Base-by-base conservation (phyloP, 495 filamentous ascomycete species). In the Achaetomiella virescens region DNA sequence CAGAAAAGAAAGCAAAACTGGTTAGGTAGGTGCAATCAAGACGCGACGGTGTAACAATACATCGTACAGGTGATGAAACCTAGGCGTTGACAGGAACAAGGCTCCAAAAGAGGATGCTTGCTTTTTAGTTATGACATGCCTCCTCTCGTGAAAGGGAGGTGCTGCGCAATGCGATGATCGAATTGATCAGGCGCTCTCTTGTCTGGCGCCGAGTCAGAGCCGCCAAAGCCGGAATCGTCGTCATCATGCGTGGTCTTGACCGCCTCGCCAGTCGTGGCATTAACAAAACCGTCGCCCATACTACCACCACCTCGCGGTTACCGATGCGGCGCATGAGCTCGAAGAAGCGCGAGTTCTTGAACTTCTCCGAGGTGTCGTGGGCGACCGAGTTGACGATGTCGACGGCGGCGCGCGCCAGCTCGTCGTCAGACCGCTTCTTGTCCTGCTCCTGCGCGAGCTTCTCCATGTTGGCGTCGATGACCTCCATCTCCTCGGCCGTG, bases 261-360 rank as follows among this genome's bases (percentile, higher is more conserved):
- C 14, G 47, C 17, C 22, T 66, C 66, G 29, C 67, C 67, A 0
- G 69, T 66, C 0, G 46, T 42, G 24, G 61, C 48, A 4, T 75
- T 64, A 8, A 78, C 70, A 6, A 78, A 60, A 48, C 64, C 53
- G 33, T 71, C 65, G 31, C 68, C 70, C n/a, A n/a, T 2, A 72
- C 61, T 6, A 76, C 69, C 3, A 71, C 69, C 12, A 78, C 58
- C 48, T 78, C 65, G 27, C 51, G 49, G 47, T 67, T 63, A 6
- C 65, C 70, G 33, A 78, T 70, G 35, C 66, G 67, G 25, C 69
- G 67, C 75, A 78, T 76, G 22, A 78, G 59, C 36, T 66, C 56
- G 0, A 78, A 38, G 44, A 78, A 78, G 14, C 61, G 59, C 8
- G 75, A 78, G 27, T 74, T 69, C 47, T 66, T 71, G 54, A 78